Evolutionary conservation across 2,329 filamentous ascomycete species (phyloP).

Genomic region (Parastagonospora nodorum): DNA sequence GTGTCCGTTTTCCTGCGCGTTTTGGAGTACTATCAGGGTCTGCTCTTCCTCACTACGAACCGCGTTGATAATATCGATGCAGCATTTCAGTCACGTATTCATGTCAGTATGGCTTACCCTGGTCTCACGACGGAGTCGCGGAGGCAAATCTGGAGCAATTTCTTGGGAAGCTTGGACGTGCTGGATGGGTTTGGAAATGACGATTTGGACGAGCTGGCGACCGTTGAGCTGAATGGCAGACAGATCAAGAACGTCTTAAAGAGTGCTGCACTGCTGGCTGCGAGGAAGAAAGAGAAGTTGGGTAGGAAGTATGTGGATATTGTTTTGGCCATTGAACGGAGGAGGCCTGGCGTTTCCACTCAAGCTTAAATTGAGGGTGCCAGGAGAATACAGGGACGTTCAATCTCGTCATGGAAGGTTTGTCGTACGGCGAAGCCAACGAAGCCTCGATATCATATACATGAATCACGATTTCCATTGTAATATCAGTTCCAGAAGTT

Average conservation of each 20-base stretch:
- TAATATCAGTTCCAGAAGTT: too few species aligned
- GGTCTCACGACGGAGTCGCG: slow-evolving; percentile 20
- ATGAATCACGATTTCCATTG: too few species aligned
- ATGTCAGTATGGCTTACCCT: slow-evolving; percentile 33
- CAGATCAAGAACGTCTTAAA: slow-evolving; percentile 56
- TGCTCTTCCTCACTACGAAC: slow-evolving; percentile 42
- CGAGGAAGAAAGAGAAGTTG: too few species aligned
- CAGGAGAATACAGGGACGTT: too few species aligned
- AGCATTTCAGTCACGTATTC: slow-evolving; percentile 36
- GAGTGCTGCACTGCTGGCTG: slow-evolving; percentile 26
- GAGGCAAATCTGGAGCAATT: slow-evolving; percentile 33
- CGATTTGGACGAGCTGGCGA: slow-evolving; percentile 48
- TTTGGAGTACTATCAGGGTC: slow-evolving; percentile 37
- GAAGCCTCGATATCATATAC: too few species aligned
- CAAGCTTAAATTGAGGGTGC: too few species aligned
- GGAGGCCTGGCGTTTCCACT: too few species aligned
- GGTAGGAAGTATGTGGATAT: too few species aligned
- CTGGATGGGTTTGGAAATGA: slow-evolving; percentile 7
- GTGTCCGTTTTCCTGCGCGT: slow-evolving; percentile 42
- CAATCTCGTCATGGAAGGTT: too few species aligned
- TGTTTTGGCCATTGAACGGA: too few species aligned
- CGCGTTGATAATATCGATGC: slow-evolving; percentile 34
- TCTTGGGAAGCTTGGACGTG: slow-evolving; percentile 14
- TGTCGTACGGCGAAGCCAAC: too few species aligned
- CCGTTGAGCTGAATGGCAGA: slow-evolving; percentile 53